Evolutionary conservation across 768 basidiomycete species (phyloP), one percentile per base, ranked within the genome.

Genomic region (Kockovaella imperatae): DNA sequence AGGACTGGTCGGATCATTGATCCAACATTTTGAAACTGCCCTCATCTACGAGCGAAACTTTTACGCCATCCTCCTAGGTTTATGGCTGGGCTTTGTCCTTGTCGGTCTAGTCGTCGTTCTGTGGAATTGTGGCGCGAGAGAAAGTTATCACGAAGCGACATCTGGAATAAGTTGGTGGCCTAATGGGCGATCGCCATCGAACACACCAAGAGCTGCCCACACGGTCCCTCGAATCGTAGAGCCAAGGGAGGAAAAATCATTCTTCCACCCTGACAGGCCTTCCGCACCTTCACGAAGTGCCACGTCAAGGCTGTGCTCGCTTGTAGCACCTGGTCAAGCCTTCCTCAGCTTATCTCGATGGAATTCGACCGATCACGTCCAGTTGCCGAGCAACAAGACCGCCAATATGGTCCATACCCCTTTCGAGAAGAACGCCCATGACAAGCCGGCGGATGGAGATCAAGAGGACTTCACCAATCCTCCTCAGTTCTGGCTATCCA

Each of bases 51-150:
- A 95, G 68, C 80, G 84, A 28, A 67, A 87, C 52, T 86, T 88
- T 76, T 95, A 93, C 66, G 68, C 69, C 2, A 76, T 91, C 55
- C 88, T 95, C 74, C 76, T 93, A 56, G 83, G 73, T 0, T 74
- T 96, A 2, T 97, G 90, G 89, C 78, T 73, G 15, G 32, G 87
- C 30, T 86, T 95, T 36, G 81, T 89, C 24, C 61, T 93, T 49
- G 84, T 91, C 78, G 91, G 79, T 0, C 14, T 71, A 15, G 29
- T 63, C 23, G 54, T 68, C 0, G 58, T 69, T 1, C 17, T 59
- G 11, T 70, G 69, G 70, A 56, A 69, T 42, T 65, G 57, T 1
- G 67, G 71, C 17, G 59, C 54, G 11, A 40, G 47, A 21, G 61
- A 61, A 24, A 35, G 49, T 18, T 65, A 52, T 34, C 47, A 44